These are phyloP conservation scores for Cyclostephanos tholiformis DNA, from an alignment of 108 stramenopile species.

Conservation along the genomic window DNA sequence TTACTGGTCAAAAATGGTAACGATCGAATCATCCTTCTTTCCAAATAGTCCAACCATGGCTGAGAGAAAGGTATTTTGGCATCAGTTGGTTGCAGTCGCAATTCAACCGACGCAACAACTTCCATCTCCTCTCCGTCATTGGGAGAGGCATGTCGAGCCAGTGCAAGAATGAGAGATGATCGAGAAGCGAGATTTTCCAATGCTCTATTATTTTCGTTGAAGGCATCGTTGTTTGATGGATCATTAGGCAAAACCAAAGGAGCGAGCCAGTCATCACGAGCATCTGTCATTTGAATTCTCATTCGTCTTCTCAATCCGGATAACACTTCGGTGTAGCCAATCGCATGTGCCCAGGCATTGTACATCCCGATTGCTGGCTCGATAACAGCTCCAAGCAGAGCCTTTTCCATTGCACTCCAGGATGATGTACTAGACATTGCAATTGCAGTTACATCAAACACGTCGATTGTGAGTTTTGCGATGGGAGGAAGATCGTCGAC, in stretches of 20 bases:
- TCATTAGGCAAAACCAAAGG: constrained; percentile 34
- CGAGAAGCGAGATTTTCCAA: constrained; percentile 53
- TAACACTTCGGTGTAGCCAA: constrained; percentile 81
- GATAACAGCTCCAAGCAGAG: constrained; percentile 57
- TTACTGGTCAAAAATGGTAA: constrained; percentile 44
- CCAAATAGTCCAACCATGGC: constrained; percentile 77
- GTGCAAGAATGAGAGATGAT: constrained; percentile 68
- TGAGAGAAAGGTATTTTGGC: constrained; percentile 86
- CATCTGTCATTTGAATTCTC: constrained; percentile 37
- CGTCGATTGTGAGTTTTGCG: constrained; percentile 65
- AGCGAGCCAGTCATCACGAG: constrained; percentile 23
- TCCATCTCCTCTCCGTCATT: constrained; percentile 46
- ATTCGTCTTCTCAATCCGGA: constrained; percentile 67
- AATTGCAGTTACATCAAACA: constrained; percentile 81
- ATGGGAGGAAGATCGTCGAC: constrained; percentile 75
- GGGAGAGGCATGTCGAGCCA: constrained; percentile 41
- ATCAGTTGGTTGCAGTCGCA: constrained; percentile 81
- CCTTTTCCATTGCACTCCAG: constrained; percentile 64
- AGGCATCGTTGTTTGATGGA: not conserved
- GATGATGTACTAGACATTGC: constrained; percentile 58
- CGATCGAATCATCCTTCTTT: constrained; percentile 58
- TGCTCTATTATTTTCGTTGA: constrained; percentile 3
- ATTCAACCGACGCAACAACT: constrained; percentile 77
- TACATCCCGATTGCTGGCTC: constrained; percentile 69
- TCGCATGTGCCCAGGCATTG: constrained; percentile 69